Conservation (phyloP, 768 basidiomycete genomes). For the Paxillus ammoniavirescens region DNA sequence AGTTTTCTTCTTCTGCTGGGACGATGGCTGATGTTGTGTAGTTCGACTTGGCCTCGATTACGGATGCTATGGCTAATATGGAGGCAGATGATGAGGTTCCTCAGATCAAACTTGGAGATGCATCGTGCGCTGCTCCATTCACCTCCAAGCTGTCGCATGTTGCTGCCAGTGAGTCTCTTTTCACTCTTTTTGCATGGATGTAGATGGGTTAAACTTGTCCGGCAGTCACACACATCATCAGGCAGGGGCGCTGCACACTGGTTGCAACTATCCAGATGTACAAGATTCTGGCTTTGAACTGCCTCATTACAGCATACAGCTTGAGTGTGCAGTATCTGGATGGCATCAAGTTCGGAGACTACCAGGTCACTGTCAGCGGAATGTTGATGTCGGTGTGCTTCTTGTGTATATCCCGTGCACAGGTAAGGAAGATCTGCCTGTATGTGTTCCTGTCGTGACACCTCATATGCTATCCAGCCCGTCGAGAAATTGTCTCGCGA, state of each 20-base stretch:
- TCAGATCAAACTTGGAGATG: conserved; percentile 99
- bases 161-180: conserved; percentile 72
- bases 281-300: conserved; percentile 97
- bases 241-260: conserved; percentile 97
- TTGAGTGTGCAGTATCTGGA: conserved; percentile 96
- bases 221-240: conserved; percentile 92
- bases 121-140: conserved; percentile 97
- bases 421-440: conserved; percentile 51
- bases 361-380: conserved; percentile 95
- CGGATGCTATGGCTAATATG: conserved; percentile 85
- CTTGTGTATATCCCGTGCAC: conserved; percentile 95
- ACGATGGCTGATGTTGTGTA: conserved; percentile 31
- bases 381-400: conserved; percentile 96
- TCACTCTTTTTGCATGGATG: neutral
- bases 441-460: neutral
- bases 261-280: conserved; percentile 99
- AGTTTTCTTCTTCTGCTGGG: neutral
- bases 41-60: conserved; percentile 80
- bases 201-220: neutral
- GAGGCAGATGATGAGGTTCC: conserved; percentile 94
- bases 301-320: conserved; percentile 98
- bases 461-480: conserved; percentile 68
- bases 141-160: conserved; percentile 99
- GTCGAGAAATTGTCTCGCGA: conserved; percentile 93
- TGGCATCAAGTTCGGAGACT: conserved; percentile 99